These are phyloP conservation scores for Mediolabrus comicus DNA, from an alignment of 108 stramenopile genomes.

Conservation along the genomic window DNA sequence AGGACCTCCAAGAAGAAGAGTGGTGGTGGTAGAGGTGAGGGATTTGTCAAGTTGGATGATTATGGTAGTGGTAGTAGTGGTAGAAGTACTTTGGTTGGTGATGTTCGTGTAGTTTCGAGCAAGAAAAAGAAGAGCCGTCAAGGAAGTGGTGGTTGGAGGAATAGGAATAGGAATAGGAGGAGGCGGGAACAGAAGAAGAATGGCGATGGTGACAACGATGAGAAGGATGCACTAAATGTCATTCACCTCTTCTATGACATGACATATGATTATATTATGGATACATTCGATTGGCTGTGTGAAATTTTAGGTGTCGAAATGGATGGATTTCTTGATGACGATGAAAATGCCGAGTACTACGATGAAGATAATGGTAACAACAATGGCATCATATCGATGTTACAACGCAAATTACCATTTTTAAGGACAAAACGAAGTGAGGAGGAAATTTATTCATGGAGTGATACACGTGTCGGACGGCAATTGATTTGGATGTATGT, in stretches of 20 bases:
- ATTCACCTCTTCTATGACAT: conserved; percentile 2
- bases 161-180: no score
- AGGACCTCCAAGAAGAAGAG: no score
- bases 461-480: conserved; percentile 31
- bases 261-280: not conserved
- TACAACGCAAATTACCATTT: no score
- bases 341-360: not conserved
- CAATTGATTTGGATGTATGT: conserved; percentile 23
- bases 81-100: no score
- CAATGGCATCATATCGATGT: not conserved
- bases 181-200: not conserved
- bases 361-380: not conserved
- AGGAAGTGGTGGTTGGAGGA: not conserved
- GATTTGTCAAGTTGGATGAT: conserved; percentile 28
- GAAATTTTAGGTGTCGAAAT: conserved; percentile 19
- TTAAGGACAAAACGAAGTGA: not conserved
- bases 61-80: not conserved
- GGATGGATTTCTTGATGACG: conserved; percentile 3
- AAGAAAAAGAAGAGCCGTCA: not conserved
- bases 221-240: not conserved
- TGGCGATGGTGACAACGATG: not conserved
- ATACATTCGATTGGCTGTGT: conserved; percentile 9
- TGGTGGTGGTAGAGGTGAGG: conserved; percentile 22
- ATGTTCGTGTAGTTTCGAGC: no score
- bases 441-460: conserved; percentile 38